phyloP scores from a whole-genome alignment of 805 yeast species.

The Ogataea nitratoaversa region DNA sequence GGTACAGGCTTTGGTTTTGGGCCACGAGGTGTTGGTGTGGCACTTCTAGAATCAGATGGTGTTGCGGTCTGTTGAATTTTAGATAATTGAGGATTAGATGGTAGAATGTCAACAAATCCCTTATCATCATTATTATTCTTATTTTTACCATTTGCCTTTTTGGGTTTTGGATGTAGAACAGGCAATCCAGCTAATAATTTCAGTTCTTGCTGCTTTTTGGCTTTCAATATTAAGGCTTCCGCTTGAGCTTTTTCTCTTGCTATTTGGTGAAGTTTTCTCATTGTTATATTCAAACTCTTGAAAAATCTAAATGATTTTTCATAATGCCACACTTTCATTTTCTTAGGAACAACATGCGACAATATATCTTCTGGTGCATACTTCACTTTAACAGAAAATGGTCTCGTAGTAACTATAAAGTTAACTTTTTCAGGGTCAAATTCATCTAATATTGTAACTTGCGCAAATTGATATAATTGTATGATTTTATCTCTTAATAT shows the following conservation, averaged over 20 bases:
- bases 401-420: constrained; percentile 45
- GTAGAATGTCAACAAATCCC: constrained; percentile 19
- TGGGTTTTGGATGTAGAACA: constrained; percentile 5
- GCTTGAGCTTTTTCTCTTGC: constrained; percentile 14
- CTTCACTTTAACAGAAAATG: constrained; percentile 31
- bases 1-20: constrained; percentile 9
- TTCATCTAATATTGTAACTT: constrained; percentile 40
- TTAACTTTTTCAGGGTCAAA: constrained; percentile 42
- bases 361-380: constrained; percentile 45
- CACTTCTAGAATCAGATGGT: constrained; percentile 15
- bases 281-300: constrained; percentile 42
- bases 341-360: constrained; percentile 39
- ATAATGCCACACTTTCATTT: constrained; percentile 57
- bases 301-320: constrained; percentile 54
- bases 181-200: constrained; percentile 3
- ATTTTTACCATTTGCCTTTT: background rate
- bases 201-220: background rate
- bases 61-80: constrained; percentile 10
- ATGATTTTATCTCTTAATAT: constrained; percentile 38
- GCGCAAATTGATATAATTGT: constrained; percentile 43
- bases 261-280: constrained; percentile 33
- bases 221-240: constrained; percentile 1
- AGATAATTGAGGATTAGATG: constrained; percentile 2
- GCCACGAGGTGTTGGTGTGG: constrained; percentile 11
- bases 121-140: too few species aligned